Evolutionary conservation across 108 stramenopile species (phyloP).

Genomic region (Thalassiosira profunda): DNA sequence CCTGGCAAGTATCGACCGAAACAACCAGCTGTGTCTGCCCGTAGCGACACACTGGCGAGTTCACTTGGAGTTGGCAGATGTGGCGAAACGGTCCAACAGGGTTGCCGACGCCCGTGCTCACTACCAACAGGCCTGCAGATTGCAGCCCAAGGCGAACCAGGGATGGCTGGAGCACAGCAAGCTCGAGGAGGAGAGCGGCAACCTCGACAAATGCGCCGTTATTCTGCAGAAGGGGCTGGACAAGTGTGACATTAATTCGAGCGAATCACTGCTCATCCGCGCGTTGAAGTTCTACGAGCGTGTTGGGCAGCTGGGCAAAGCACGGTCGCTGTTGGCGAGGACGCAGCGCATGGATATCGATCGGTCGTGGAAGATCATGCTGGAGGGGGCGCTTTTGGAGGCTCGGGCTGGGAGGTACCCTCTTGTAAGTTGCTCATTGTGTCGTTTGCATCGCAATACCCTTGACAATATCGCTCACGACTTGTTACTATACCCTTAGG

Average conservation of each 20-base stretch:
- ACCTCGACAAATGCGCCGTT: conserved; percentile 63
- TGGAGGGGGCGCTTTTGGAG: conserved; percentile 97
- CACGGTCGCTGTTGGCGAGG: conserved; percentile 85
- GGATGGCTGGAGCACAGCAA: conserved; percentile 98
- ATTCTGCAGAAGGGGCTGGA: conserved; percentile 82
- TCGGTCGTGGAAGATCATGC: conserved; percentile 94
- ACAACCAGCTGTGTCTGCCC: conserved; percentile 51
- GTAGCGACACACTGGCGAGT: conserved; percentile 77
- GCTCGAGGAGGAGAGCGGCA: conserved; percentile 96
- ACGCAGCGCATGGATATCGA: conserved; percentile 91
- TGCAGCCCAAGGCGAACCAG: conserved; percentile 90
- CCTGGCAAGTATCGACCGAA: conserved; percentile 35
- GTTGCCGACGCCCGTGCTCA: conserved; percentile 78
- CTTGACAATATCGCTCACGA: background rate
- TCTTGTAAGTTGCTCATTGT: conserved; percentile 87
- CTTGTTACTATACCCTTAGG: background rate
- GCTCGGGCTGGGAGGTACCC: conserved; percentile 90
- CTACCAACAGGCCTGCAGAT: conserved; percentile 83
- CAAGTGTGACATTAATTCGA: conserved; percentile 79
- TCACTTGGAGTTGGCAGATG: conserved; percentile 83
- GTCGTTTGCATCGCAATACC: no score
- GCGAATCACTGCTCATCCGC: conserved; percentile 86
- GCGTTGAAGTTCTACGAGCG: conserved; percentile 96
- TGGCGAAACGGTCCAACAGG: conserved; percentile 78
- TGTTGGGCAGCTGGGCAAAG: conserved; percentile 68